phyloP scores from a whole-genome alignment of 2,329 filamentous ascomycete species.

The Hymenotorrendiella dingleyae region DNA sequence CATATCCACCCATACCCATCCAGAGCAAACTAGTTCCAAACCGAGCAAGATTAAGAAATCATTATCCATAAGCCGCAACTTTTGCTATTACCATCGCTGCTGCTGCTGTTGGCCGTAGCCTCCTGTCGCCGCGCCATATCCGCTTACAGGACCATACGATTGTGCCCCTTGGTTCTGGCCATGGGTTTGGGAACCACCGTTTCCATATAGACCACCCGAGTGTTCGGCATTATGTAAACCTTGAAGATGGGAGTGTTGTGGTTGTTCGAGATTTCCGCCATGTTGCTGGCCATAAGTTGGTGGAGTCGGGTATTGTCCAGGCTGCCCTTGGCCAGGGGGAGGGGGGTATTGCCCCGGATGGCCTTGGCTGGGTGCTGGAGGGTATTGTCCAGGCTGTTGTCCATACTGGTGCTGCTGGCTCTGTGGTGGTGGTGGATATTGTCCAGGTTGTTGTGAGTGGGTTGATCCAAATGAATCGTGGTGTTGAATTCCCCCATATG shows the following conservation, averaged over 20 bases:
- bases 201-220: slow-evolving; percentile 23
- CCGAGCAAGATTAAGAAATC: not conserved
- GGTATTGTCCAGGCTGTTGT: slow-evolving; percentile 5
- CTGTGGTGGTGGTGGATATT: slow-evolving; percentile 7
- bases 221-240: slow-evolving; percentile 22
- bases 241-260: slow-evolving; percentile 22
- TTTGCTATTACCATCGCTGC: slow-evolving; percentile 12
- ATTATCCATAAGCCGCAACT: slow-evolving; percentile 2
- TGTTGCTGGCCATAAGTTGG: slow-evolving; percentile 6
- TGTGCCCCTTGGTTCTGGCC: slow-evolving; percentile 11
- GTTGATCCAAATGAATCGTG: slow-evolving; percentile 10
- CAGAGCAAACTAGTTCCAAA: too few relatives aligned
- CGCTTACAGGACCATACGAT: slow-evolving; percentile 5
- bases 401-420: slow-evolving; percentile 12
- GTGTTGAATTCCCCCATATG: slow-evolving; percentile 3
- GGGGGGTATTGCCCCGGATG: slow-evolving; percentile 8
- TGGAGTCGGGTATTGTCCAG: slow-evolving; percentile 13
- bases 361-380: slow-evolving; percentile 12
- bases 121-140: not conserved
- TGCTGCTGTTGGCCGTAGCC: slow-evolving; percentile 5
- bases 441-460: not conserved
- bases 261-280: slow-evolving; percentile 17
- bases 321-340: slow-evolving; percentile 5
- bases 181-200: slow-evolving; percentile 9
- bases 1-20: too few relatives aligned